Conservation (phyloP, 148 eudicot species). For the Salicornia ramosissima region DNA sequence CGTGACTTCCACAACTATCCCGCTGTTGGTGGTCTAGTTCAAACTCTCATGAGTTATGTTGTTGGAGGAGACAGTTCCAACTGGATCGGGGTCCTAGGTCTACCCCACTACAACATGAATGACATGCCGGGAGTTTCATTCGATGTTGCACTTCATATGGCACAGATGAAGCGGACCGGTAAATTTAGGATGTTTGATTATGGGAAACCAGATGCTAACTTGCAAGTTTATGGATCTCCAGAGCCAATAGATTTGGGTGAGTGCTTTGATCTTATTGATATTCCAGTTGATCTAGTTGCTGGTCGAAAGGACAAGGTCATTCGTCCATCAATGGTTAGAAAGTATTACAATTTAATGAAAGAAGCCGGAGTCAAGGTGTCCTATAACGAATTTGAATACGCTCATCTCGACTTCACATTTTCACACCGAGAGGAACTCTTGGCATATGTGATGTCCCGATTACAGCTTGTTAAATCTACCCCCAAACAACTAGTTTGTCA, state of each 20-base stretch:
- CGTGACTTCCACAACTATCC: slow-evolving; percentile 93
- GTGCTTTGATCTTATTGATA: slow-evolving; percentile 59
- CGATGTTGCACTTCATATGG: slow-evolving; percentile 77
- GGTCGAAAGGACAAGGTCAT: slow-evolving; percentile 86
- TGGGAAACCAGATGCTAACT: slow-evolving; percentile 62
- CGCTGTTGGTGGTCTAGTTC: slow-evolving; percentile 91
- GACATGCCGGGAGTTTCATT: slow-evolving; percentile 96
- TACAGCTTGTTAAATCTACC: slow-evolving; percentile 55
- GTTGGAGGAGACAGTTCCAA: slow-evolving; percentile 98
- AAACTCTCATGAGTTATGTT: slow-evolving; percentile 81
- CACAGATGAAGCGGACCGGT: slow-evolving; percentile 66
- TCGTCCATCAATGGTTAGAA: slow-evolving; percentile 80
- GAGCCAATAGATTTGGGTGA: slow-evolving; percentile 81
- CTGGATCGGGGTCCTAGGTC: slow-evolving; percentile 87
- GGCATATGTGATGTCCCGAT: slow-evolving; percentile 79
- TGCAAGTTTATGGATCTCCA: slow-evolving; percentile 58
- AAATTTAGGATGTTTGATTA: slow-evolving; percentile 87
- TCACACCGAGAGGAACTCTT: slow-evolving; percentile 90
- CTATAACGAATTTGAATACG: slow-evolving; percentile 77
- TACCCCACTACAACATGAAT: slow-evolving; percentile 93
- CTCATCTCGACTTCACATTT: slow-evolving; percentile 91
- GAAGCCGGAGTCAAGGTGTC: slow-evolving; percentile 69
- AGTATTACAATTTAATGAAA: slow-evolving; percentile 63
- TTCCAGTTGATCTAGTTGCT: slow-evolving; percentile 90
- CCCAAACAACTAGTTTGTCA: slow-evolving; percentile 14